Evolutionary conservation across 192 early-diverging fungal species (phyloP).

Genomic region (Backusella liffmaniae): DNA sequence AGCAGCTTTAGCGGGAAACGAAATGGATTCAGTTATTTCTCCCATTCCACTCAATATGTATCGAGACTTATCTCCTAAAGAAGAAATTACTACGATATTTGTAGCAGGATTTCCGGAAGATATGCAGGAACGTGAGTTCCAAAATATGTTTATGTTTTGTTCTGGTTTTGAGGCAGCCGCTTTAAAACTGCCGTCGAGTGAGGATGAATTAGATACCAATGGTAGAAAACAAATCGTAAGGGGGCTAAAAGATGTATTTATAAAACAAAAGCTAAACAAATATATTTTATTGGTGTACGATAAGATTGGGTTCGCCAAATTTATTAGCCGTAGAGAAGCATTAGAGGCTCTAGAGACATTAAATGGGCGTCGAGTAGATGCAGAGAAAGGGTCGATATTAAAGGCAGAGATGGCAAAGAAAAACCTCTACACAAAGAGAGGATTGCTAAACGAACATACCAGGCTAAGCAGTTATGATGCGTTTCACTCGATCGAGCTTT

Average conservation of each 20-base stretch:
- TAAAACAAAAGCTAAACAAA: neutral
- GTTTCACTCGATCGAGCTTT: neutral
- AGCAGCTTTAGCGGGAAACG: neutral
- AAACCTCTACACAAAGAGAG: constrained; percentile 92
- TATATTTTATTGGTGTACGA: neutral
- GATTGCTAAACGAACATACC: constrained; percentile 31
- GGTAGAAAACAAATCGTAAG: constrained; percentile 45
- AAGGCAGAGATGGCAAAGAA: constrained; percentile 99
- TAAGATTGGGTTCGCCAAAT: constrained; percentile 99
- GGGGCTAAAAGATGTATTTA: constrained; percentile 78
- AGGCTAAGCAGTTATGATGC: neutral
- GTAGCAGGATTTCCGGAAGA: constrained; percentile 98
- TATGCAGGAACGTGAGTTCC: constrained; percentile 98
- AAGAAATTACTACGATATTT: constrained; percentile 99
- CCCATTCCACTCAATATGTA: constrained; percentile 4
- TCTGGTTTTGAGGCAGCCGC: constrained; percentile 97
- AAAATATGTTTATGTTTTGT: constrained; percentile 98
- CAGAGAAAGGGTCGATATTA: constrained; percentile 69
- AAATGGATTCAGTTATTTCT: constrained; percentile 6
- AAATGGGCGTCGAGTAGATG: constrained; percentile 89
- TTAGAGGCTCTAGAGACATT: constrained; percentile 87
- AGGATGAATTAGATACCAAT: constrained; percentile 51
- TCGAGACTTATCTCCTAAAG: constrained; percentile 30
- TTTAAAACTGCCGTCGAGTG: constrained; percentile 81
- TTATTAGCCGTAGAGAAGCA: constrained; percentile 87